Conservation (phyloP, 352 stramenopile genomes). For the Peronospora destructor region DNA sequence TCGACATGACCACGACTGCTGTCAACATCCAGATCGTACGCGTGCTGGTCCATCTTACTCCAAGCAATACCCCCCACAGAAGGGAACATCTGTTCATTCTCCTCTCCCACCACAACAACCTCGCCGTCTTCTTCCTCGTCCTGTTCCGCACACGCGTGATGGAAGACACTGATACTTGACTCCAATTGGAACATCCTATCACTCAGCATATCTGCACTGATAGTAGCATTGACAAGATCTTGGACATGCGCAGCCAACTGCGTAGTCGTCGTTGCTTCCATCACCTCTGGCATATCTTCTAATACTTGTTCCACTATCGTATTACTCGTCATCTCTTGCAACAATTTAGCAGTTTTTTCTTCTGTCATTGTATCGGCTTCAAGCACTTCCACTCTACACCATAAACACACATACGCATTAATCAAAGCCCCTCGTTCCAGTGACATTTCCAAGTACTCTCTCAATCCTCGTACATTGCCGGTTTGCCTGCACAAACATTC, state of each 20-base stretch:
- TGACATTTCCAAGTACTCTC: neutral
- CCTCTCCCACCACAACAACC: slow-evolving; percentile 7
- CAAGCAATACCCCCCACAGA: slow-evolving; percentile 50
- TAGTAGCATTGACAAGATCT: slow-evolving; percentile 70
- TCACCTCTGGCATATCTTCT: slow-evolving; percentile 59
- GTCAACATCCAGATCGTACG: slow-evolving; percentile 76
- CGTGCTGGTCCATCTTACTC: slow-evolving; percentile 66
- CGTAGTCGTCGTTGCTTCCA: slow-evolving; percentile 45
- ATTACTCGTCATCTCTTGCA: slow-evolving; percentile 37
- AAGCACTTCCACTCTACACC: slow-evolving; percentile 24
- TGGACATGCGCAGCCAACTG: slow-evolving; percentile 46
- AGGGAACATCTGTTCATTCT: slow-evolving; percentile 25
- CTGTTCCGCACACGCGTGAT: slow-evolving; percentile 50
- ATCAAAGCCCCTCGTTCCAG: slow-evolving; percentile 1
- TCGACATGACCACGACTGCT: slow-evolving; percentile 64
- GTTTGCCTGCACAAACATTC: slow-evolving; percentile 69
- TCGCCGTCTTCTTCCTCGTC: slow-evolving; percentile 19
- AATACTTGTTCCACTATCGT: slow-evolving; percentile 40
- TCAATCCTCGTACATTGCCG: slow-evolving; percentile 35
- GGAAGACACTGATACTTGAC: slow-evolving; percentile 68
- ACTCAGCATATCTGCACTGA: slow-evolving; percentile 79
- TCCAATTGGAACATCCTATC: slow-evolving; percentile 86
- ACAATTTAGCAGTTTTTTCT: slow-evolving; percentile 23
- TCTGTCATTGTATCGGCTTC: slow-evolving; percentile 26
- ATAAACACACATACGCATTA: slow-evolving; percentile 1